Conservation (phyloP, 768 basidiomycete genomes). For the Podaxis pistillaris region DNA sequence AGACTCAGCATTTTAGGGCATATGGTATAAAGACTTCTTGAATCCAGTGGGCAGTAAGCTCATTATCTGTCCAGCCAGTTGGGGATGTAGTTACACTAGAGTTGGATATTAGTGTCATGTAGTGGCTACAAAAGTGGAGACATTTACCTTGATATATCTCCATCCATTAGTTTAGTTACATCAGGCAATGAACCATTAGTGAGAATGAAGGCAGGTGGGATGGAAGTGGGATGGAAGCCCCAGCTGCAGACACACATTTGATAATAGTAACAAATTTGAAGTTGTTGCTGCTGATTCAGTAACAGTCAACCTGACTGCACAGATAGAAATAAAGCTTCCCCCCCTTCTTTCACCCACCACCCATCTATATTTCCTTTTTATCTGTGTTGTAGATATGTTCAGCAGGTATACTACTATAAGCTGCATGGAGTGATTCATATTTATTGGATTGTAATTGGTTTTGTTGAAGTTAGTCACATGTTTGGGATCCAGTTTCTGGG, state of each 20-base stretch:
- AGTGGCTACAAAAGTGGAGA: background rate
- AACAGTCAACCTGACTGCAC: slow-evolving; percentile 21
- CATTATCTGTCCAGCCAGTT: slow-evolving; percentile 27
- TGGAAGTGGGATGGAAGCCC: slow-evolving; percentile 11
- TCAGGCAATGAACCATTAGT: slow-evolving; percentile 18
- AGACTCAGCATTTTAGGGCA: slow-evolving; percentile 8
- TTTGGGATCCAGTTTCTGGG: background rate
- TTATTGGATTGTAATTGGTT: background rate
- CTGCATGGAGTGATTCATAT: background rate
- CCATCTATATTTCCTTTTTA: slow-evolving; percentile 32
- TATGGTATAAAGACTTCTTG: slow-evolving; percentile 20
- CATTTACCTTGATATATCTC: slow-evolving; percentile 4
- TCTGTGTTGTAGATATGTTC: slow-evolving; percentile 36
- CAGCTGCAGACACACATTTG: slow-evolving; percentile 37
- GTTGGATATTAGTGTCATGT: background rate
- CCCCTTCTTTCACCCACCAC: slow-evolving; percentile 25
- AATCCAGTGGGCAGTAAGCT: slow-evolving; percentile 22
- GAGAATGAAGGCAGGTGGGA: slow-evolving; percentile 30
- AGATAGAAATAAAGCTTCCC: background rate
- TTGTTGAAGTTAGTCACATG: background rate
- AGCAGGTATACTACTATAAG: slow-evolving; percentile 22
- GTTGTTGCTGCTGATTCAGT: slow-evolving; percentile 28
- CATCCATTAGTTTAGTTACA: slow-evolving; percentile 8
- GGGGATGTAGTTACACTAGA: slow-evolving; percentile 22
- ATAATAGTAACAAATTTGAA: slow-evolving; percentile 41